A percentile compares a stretch with the other conserved stretches of the same genome.
Conservation (phyloP, 2,329 filamentous ascomycete species). For the Arthrobotrys pseudoclavata region DNA sequence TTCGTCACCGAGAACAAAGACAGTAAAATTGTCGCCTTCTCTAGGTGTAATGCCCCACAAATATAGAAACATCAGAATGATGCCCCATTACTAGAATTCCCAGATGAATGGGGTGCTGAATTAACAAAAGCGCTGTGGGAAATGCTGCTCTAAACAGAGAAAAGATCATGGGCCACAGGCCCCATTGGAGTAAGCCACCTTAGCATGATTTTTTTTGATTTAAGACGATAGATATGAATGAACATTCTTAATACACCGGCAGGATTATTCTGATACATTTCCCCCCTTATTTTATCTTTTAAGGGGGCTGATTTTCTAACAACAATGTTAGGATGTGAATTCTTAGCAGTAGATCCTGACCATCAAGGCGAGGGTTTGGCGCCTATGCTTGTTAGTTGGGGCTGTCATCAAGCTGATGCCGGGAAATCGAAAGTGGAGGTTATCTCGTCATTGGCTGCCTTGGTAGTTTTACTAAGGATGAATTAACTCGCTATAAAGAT, state of each 20-base stretch:
- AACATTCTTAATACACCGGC: no score
- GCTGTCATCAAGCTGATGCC: constrained; percentile 22
- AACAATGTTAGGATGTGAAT: constrained; percentile 13
- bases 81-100: constrained; percentile 11
- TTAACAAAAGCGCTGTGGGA: constrained; percentile 16
- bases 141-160: neutral
- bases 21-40: constrained; percentile 14
- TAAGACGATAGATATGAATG: no score
- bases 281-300: no score
- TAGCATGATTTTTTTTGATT: no score
- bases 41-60: constrained; percentile 25
- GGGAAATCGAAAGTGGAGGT: constrained; percentile 10
- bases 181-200: constrained; percentile 34
- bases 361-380: constrained; percentile 7
- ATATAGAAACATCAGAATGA: neutral
- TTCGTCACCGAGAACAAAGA: constrained; percentile 28
- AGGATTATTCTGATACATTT: no score
- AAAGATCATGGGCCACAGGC: constrained; percentile 14
- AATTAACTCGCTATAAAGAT: constrained; percentile 4
- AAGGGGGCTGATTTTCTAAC: neutral
- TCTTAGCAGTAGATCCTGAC: constrained; percentile 1
- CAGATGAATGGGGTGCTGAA: constrained; percentile 11
- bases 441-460: neutral
- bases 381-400: constrained; percentile 13
- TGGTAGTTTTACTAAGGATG: constrained; percentile 13